Evolutionary conservation across 2,329 filamentous ascomycete genomes (phyloP).

Genomic region (Orbilia oligospora): DNA sequence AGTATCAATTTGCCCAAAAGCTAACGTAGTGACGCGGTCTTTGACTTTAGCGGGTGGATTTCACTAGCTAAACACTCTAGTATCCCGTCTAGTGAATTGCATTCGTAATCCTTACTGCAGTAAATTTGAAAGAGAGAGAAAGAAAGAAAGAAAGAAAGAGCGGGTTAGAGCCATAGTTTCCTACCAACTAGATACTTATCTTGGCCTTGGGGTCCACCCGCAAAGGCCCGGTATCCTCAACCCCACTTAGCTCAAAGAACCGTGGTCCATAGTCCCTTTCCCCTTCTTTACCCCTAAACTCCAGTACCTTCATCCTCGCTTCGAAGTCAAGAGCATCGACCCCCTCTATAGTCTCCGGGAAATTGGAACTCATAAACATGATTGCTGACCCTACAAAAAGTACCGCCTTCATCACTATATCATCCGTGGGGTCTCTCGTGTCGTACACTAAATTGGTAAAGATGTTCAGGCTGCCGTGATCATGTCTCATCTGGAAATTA

Average conservation of each 20-base stretch:
- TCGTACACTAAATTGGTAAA: conserved; percentile 1
- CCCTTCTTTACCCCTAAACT: conserved; percentile 1
- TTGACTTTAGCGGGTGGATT: conserved; percentile 4
- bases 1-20: too few relatives aligned
- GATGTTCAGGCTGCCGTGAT: conserved; percentile 4
- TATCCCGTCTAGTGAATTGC: not conserved
- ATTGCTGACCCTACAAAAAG: conserved; percentile 5
- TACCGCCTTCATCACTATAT: conserved; percentile 5
- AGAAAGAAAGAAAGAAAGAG: not conserved
- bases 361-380: conserved; percentile 1
- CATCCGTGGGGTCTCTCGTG: not conserved
- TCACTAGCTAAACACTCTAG: conserved; percentile 1
- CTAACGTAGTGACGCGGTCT: too few relatives aligned
- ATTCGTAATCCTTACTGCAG: conserved; percentile 2
- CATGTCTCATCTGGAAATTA: not conserved
- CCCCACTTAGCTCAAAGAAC: conserved; percentile 8
- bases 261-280: conserved; percentile 13
- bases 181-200: not conserved
- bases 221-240: conserved; percentile 9
- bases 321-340: conserved; percentile 8
- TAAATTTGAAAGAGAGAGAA: too few relatives aligned
- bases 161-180: conserved; percentile 1
- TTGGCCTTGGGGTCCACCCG: conserved; percentile 1
- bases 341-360: conserved; percentile 5
- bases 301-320: conserved; percentile 1